Percentiles rank a stretch among this genome's conserved stretches.
phyloP scores from a whole-genome alignment of 768 basidiomycete genomes.

The Paxillus rubicundulus region DNA sequence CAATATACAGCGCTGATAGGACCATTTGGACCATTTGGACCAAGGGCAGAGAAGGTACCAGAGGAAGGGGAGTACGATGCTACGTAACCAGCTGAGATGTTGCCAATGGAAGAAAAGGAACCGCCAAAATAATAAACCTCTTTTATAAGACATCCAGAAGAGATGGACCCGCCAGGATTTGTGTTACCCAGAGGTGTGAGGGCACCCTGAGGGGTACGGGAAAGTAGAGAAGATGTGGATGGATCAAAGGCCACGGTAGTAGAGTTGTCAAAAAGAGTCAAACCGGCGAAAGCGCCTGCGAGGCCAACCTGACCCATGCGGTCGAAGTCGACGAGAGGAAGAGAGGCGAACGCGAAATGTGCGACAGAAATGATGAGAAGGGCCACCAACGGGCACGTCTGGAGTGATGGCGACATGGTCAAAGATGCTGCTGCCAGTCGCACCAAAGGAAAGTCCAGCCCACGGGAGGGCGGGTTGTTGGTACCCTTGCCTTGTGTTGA shows the following conservation, averaged over 20 bases:
- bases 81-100: constrained; percentile 62
- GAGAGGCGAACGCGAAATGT: constrained; percentile 32
- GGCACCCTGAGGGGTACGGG: constrained; percentile 61
- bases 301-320: constrained; percentile 92
- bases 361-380: constrained; percentile 19
- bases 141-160: constrained; percentile 68
- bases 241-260: constrained; percentile 62
- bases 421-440: background rate
- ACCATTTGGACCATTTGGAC: constrained; percentile 70
- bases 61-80: constrained; percentile 68
- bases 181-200: constrained; percentile 73
- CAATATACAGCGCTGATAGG: constrained; percentile 74
- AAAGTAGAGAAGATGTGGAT: constrained; percentile 66
- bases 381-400: constrained; percentile 24
- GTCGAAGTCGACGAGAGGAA: constrained; percentile 64
- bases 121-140: constrained; percentile 80
- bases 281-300: constrained; percentile 83
- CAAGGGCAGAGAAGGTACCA: constrained; percentile 58
- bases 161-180: constrained; percentile 74
- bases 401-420: constrained; percentile 7
- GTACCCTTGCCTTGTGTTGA: constrained; percentile 6
- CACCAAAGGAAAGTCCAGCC: constrained; percentile 4
- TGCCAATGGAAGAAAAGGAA: constrained; percentile 70
- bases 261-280: constrained; percentile 69
- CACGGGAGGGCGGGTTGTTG: constrained; percentile 6